phyloP scores from a whole-genome alignment of 176 grass and related monocot genomes.

The Carex scoparia region DNA sequence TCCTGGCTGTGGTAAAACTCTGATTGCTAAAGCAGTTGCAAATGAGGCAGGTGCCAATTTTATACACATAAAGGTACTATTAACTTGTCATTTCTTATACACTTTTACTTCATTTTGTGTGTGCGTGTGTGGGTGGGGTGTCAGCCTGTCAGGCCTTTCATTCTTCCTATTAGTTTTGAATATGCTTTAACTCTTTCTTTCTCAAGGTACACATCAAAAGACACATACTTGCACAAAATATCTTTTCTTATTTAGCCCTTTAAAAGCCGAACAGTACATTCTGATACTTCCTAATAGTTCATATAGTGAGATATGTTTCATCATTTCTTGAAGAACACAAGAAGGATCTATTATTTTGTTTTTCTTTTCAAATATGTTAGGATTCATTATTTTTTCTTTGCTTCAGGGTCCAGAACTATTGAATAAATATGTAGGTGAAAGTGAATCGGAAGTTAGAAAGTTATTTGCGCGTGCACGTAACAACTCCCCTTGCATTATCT shows the following conservation, averaged over 20 bases:
- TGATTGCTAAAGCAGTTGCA: constrained; percentile 95
- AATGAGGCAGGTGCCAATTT: constrained; percentile 94
- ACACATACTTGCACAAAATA: not conserved
- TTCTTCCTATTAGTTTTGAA: not conserved
- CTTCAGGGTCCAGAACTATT: constrained; percentile 83
- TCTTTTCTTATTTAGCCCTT: not conserved
- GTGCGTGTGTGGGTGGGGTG: no score
- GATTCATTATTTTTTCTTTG: constrained; percentile 2
- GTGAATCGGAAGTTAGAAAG: constrained; percentile 85
- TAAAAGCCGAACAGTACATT: not conserved
- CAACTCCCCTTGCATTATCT: constrained; percentile 80
- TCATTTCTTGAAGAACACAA: not conserved
- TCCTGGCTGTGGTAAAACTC: constrained; percentile 96
- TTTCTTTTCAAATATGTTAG: not conserved
- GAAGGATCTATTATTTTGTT: not conserved
- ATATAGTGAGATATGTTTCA: not conserved
- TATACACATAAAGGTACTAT: constrained; percentile 84
- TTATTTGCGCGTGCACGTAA: constrained; percentile 85
- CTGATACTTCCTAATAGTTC: not conserved
- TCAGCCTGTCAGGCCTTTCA: not conserved
- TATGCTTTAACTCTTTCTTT: not conserved
- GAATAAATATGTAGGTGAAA: constrained; percentile 99
- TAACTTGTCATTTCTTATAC: constrained; percentile 18
- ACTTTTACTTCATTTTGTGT: not conserved
- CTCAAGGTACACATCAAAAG: not conserved